A percentile compares a stretch with the other conserved stretches of the same genome.
Conservation (phyloP, 345 rosid genomes). For the Trapa bicornis region DNA sequence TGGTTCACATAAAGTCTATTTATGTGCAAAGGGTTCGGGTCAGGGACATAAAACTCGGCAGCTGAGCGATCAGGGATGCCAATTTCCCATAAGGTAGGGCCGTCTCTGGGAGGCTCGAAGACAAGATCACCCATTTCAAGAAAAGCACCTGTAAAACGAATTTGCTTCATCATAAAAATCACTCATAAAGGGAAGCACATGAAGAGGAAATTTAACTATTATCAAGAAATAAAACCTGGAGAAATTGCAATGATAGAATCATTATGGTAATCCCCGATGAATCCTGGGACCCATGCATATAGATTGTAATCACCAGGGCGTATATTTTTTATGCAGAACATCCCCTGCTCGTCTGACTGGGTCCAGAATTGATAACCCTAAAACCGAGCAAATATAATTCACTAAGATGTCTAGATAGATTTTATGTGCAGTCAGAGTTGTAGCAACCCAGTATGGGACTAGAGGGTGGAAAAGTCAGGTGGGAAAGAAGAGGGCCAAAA, state of each 20-base stretch:
- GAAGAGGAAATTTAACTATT: neutral
- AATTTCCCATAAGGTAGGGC: slow-evolving; percentile 88
- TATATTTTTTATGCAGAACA: slow-evolving; percentile 44
- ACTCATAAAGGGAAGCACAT: neutral
- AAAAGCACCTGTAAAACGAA: slow-evolving; percentile 30
- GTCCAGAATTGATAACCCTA: slow-evolving; percentile 93
- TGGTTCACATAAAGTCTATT: slow-evolving; percentile 60
- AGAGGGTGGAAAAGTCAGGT: neutral
- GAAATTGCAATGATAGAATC: slow-evolving; percentile 34
- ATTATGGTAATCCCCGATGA: slow-evolving; percentile 63
- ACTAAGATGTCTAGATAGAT: neutral
- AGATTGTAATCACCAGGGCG: slow-evolving; percentile 60
- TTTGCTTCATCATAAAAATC: slow-evolving; percentile 1
- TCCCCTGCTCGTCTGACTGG: slow-evolving; percentile 43
- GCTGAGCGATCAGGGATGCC: slow-evolving; percentile 83
- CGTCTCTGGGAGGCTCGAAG: slow-evolving; percentile 71
- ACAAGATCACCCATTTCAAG: slow-evolving; percentile 48
- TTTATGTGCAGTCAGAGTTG: neutral
- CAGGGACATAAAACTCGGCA: slow-evolving; percentile 65
- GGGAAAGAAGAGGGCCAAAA: neutral
- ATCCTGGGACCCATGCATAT: slow-evolving; percentile 81
- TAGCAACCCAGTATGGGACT: neutral
- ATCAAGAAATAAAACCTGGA: slow-evolving; percentile 26
- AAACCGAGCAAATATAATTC: neutral
- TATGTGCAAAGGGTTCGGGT: slow-evolving; percentile 53